Base-by-base conservation (phyloP, 768 basidiomycete species). In the Mrakia frigida region DNA sequence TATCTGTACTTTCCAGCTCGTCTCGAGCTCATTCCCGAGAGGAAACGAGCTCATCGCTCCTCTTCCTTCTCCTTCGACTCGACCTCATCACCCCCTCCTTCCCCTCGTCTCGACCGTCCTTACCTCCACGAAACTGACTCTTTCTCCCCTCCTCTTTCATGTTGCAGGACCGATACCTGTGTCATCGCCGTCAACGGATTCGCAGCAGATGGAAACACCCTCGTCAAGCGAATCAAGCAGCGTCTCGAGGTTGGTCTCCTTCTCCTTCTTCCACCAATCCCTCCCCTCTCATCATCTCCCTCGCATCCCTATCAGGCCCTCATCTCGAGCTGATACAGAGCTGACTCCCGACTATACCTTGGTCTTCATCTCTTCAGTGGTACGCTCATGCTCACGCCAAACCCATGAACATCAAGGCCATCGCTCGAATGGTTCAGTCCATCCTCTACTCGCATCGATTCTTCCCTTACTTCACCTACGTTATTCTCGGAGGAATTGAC, bases 391-490 rank as follows among this genome's bases (percentile, higher is more conserved):
- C 94, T 14, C 96, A 99, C 84, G 88, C 93, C 78, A 97, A 97
- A 84, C 93, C 94, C 80, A 98, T 98, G 92, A 90, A 93, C n/a
- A 87, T 99, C 52, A 90, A 91, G 78, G 90, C 94, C 35, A 97
- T 99, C 82, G 97, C 97, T n/a, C 89, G 97, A 76, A 87, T 99
- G 81, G 95, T 99, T 75, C 96, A 98, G 84, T 97, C 95, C 25
- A 96, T 98, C 93, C 88, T 99, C 37, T 99, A 99, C 83, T 91
- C 88, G 56, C 91, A 91, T 79, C 90, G 96, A 72, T 79, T 79
- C 77, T 99, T 99, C 89, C 97, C 97, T 0, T 98, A 92, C 87
- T 99, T 96, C 84, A 91, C 96, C 43, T 95, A 93, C 87, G 95
- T 95, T 84, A 94, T 98, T 82, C 89, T 98, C 46, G 93, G 93